A percentile compares a stretch with the other conserved stretches of the same genome.
phyloP scores from a whole-genome alignment of 2,329 filamentous ascomycete genomes.

The Monilinia fructicola region DNA sequence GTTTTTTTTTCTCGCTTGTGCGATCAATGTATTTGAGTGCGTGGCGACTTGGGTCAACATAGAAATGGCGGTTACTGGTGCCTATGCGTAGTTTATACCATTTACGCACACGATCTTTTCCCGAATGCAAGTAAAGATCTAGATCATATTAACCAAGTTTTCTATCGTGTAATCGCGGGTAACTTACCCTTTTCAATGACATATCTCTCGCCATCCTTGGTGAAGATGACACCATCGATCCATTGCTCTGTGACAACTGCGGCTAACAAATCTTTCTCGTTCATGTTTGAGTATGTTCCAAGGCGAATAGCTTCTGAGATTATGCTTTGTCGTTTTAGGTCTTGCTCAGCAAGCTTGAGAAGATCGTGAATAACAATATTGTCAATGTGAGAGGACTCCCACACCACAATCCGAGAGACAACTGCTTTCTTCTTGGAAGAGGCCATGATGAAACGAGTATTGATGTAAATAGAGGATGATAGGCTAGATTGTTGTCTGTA shows the following conservation, averaged over 20 bases:
- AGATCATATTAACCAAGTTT: background rate
- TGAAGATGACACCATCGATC: background rate
- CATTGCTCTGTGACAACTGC: background rate
- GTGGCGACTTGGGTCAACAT: background rate
- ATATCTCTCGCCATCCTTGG: background rate
- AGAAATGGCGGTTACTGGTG: background rate
- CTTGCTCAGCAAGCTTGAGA: background rate
- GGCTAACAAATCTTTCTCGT: background rate
- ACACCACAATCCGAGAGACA: background rate
- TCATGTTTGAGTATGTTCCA: background rate
- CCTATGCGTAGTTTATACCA: background rate
- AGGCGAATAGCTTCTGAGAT: background rate
- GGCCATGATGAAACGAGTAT: background rate
- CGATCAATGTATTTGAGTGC: background rate
- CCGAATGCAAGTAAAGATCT: background rate
- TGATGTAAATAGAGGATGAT: too few relatives aligned
- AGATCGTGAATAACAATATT: background rate
- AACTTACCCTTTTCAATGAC: background rate
- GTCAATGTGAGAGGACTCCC: background rate
- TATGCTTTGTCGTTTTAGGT: background rate
- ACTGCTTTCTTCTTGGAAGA: background rate
- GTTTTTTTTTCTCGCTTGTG: background rate
- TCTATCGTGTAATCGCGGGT: background rate
- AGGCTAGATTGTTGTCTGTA: too few relatives aligned
- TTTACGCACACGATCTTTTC: background rate